These are phyloP conservation scores for Poterioochromonas sp. DNA, from an alignment of 352 stramenopile species.

Conservation along the genomic window DNA sequence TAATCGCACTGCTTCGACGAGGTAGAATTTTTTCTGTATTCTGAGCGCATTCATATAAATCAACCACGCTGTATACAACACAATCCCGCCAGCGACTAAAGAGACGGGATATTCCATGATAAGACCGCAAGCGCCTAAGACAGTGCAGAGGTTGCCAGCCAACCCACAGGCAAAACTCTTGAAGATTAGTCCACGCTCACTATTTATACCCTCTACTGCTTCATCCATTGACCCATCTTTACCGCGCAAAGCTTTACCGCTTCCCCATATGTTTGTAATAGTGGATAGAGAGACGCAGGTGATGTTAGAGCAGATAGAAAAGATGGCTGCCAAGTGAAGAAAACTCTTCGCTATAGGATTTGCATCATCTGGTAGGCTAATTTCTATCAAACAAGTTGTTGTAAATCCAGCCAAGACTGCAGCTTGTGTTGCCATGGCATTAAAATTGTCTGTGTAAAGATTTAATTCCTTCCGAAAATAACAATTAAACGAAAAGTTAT, in stretches of 20 bases:
- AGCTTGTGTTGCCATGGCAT: background rate
- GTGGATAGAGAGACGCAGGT: background rate
- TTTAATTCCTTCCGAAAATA: background rate
- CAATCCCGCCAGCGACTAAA: background rate
- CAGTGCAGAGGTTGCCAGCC: background rate
- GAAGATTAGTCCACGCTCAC: background rate
- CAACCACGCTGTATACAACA: background rate
- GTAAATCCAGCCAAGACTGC: conserved; percentile 1
- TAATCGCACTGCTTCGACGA: background rate
- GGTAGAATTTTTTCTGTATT: background rate
- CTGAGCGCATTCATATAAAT: background rate
- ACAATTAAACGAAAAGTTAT: background rate
- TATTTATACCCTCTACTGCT: background rate
- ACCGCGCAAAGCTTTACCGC: background rate
- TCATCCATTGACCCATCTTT: conserved; percentile 13
- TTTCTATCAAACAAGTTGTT: background rate
- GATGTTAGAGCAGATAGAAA: conserved; percentile 1
- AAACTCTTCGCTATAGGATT: background rate
- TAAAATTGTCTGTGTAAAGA: background rate
- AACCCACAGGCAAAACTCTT: background rate
- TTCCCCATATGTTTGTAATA: background rate
- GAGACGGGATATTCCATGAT: background rate
- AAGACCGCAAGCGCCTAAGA: background rate
- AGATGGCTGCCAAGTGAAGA: background rate
- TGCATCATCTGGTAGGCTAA: background rate